A percentile compares a stretch with the other conserved stretches of the same genome.
These are phyloP conservation scores for Trichoderma cornu-damae DNA, from an alignment of 2,329 filamentous ascomycete genomes.

Conservation along the genomic window DNA sequence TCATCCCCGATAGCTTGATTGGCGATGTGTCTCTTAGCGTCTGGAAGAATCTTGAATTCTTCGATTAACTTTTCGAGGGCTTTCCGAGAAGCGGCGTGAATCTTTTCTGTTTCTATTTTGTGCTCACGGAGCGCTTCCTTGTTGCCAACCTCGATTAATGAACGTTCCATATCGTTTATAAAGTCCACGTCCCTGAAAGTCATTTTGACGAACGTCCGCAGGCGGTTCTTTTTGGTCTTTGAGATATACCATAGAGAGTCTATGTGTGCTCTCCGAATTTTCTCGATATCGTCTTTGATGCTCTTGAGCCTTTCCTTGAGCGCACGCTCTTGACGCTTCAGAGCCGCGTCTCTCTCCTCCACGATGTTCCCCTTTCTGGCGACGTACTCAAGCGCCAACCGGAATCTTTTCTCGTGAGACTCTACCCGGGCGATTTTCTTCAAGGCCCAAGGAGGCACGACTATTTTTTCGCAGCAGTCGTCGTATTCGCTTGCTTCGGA, in stretches of 20 bases:
- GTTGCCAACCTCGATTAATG: neutral
- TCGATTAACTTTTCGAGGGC: neutral
- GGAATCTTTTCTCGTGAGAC: neutral
- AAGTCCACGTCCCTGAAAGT: too few relatives aligned
- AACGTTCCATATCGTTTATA: too few relatives aligned
- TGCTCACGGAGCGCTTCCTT: neutral
- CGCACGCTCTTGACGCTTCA: neutral
- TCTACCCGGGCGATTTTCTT: neutral
- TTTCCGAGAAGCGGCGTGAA: neutral
- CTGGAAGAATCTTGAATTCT: neutral
- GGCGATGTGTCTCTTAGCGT: neutral
- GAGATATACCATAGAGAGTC: neutral
- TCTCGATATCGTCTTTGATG: neutral
- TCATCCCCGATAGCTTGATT: neutral
- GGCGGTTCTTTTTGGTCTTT: too few relatives aligned
- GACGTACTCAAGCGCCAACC: neutral
- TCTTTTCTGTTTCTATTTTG: neutral
- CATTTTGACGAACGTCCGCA: too few relatives aligned
- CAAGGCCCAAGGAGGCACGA: neutral
- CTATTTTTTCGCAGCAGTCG: neutral
- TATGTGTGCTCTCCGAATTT: accelerated
- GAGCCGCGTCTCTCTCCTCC: neutral
- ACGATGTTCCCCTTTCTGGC: neutral
- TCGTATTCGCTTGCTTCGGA: too few relatives aligned
- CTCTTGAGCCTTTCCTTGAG: neutral